These are phyloP conservation scores for Petunia secreta DNA, from an alignment of 257 asterid species.

Conservation along the genomic window DNA sequence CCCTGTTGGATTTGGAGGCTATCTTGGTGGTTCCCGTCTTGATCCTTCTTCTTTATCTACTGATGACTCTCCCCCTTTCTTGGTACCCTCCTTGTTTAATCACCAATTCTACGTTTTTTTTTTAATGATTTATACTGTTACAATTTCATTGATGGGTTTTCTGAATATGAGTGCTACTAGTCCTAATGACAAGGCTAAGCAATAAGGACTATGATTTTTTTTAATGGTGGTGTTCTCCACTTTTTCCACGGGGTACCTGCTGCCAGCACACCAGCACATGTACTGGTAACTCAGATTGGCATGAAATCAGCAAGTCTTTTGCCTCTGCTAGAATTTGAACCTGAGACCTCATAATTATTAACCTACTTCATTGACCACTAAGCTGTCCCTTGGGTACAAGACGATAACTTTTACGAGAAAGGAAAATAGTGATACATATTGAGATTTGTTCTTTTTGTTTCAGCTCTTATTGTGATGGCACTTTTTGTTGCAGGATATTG, in stretches of 20 bases:
- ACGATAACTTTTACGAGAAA: too few species aligned
- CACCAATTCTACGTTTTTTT: not conserved
- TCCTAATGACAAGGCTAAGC: not conserved
- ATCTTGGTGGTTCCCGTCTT: conserved; percentile 85
- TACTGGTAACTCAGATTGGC: too few species aligned
- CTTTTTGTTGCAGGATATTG: conserved; percentile 61
- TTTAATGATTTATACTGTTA: not conserved
- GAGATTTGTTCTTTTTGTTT: not conserved
- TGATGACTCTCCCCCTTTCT: conserved; percentile 56
- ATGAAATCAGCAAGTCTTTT: too few species aligned
- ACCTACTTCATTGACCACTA: too few species aligned
- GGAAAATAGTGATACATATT: not conserved
- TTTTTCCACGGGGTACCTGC: too few species aligned
- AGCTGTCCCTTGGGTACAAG: too few species aligned
- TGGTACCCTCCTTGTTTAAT: conserved; percentile 42
- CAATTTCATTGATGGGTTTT: not conserved
- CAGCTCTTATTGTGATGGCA: conserved; percentile 23
- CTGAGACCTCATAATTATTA: too few species aligned
- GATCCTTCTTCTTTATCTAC: conserved; percentile 63
- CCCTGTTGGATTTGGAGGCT: conserved; percentile 91
- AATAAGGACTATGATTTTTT: not conserved
- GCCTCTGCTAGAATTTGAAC: too few species aligned
- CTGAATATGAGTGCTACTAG: not conserved
- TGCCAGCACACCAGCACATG: too few species aligned
- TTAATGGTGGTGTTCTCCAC: not conserved